These are phyloP conservation scores for Pelargonium myrrhifolium DNA, from an alignment of 441 rosid genomes.

Conservation along the genomic window DNA sequence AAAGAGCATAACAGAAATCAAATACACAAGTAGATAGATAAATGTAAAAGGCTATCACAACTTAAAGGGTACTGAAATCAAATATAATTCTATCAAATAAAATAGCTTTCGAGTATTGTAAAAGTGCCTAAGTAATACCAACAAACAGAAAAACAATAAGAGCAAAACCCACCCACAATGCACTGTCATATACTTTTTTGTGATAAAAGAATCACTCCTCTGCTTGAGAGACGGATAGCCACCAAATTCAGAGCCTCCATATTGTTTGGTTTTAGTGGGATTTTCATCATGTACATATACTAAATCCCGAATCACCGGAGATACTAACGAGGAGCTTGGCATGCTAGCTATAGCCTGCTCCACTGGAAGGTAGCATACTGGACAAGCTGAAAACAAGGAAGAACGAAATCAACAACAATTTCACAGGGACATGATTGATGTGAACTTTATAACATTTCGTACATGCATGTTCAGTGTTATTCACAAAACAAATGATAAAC, in stretches of 20 bases:
- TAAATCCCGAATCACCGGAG: constrained; percentile 50
- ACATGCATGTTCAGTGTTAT: background rate
- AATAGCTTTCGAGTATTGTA: background rate
- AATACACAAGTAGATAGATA: background rate
- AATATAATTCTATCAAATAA: background rate
- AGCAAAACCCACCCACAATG: constrained; percentile 65
- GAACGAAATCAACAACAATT: constrained; percentile 15
- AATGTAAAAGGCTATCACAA: background rate
- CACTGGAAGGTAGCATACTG: constrained; percentile 66
- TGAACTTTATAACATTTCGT: background rate
- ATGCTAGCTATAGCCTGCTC: constrained; percentile 62
- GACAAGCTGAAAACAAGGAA: constrained; percentile 51
- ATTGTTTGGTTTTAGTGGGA: constrained; percentile 46
- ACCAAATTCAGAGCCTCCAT: constrained; percentile 80
- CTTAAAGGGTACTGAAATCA: constrained; percentile 1
- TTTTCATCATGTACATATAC: constrained; percentile 44
- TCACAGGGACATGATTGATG: constrained; percentile 12
- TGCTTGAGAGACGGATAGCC: constrained; percentile 73
- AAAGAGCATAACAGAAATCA: constrained; percentile 7
- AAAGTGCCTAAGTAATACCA: background rate
- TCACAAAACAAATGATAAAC: constrained; percentile 5
- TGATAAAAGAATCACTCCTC: constrained; percentile 52
- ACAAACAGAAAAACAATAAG: constrained; percentile 2
- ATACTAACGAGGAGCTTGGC: constrained; percentile 48
- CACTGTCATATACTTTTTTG: constrained; percentile 66